Evolutionary conservation across 306 rosid genomes (phyloP), one percentile per base, ranked within the genome.

Genomic region (Rosa rugosa): DNA sequence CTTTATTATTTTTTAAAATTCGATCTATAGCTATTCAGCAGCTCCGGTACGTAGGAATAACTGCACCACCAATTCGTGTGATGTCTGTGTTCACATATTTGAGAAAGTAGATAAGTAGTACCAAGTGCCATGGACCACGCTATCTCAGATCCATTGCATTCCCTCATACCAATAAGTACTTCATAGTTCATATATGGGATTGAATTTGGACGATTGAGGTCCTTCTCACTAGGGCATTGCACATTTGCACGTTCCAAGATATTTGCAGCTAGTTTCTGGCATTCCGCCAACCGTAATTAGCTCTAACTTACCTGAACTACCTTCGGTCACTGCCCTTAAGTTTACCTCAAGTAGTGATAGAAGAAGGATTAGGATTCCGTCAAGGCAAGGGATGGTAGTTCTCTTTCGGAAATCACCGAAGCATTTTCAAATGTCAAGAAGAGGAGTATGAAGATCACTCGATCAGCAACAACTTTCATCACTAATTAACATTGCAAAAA

Each of bases 171-270:
- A 17, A 54, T 12, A 16, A 69, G 34, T n/a, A 42, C 1, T 64
- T 73, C 42, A 5, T n/a, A 42, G 1, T 64, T 73, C 42, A 5
- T 34, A 10, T 4, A 53, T 45, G 42, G 9, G 20, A 40, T 23
- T 77, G 82, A 25, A 54, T 56, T 77, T 82, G 59, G 76, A 66
- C 41, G 54, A 25, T 57, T 77, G 6, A 14, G 72, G 76, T 69
- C 80, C 4, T 59, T 80, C 80, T 75, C 66, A 69, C 38, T 23
- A 11, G 50, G 80, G 25, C 71, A 40, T 72, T 54, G 31, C 7
- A 6, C 27, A 9, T n/a, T 72, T 54, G 31, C 7, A 6, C 27
- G 25, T n/a, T 8, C 13, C 8, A 2, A 22, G 25, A 57, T 20
- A 56, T 56, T 56, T 56, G 11, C 63, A 56, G 23, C 27, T 51